These are phyloP conservation scores for Yarrowia sp. DNA, from an alignment of 805 yeast genomes.

Conservation along the genomic window DNA sequence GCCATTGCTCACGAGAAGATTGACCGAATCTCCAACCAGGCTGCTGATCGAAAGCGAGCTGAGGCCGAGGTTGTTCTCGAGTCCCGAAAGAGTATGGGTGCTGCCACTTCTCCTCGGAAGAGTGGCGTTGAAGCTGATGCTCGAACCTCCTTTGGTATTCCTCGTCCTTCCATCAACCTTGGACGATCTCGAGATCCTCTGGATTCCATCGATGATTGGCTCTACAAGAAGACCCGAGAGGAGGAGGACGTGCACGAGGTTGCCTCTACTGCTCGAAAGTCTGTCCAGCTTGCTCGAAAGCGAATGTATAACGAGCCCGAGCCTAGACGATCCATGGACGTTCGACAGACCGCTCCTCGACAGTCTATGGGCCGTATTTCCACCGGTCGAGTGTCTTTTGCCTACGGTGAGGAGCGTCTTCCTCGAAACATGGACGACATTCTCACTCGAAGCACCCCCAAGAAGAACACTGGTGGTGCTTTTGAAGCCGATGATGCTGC, in stretches of 20 bases:
- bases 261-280: slow-evolving; percentile 46
- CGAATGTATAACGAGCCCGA: slow-evolving; percentile 43
- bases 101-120: slow-evolving; percentile 48
- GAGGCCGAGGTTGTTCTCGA: slow-evolving; percentile 68
- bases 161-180: slow-evolving; percentile 46
- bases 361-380: slow-evolving; percentile 4
- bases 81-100: slow-evolving; percentile 62
- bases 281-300: slow-evolving; percentile 45
- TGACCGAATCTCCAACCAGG: slow-evolving; percentile 63
- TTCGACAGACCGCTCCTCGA: slow-evolving; percentile 21
- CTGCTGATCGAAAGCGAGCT: slow-evolving; percentile 68
- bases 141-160: slow-evolving; percentile 45
- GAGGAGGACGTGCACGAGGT: slow-evolving; percentile 46
- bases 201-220: slow-evolving; percentile 45
- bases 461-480: not conserved
- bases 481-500: slow-evolving; percentile 23
- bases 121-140: slow-evolving; percentile 32
- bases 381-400: slow-evolving; percentile 29
- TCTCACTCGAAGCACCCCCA: slow-evolving; percentile 8
- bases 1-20: slow-evolving; percentile 69
- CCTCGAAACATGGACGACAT: slow-evolving; percentile 37
- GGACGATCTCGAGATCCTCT: slow-evolving; percentile 45
- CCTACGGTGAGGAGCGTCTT: slow-evolving; percentile 28
- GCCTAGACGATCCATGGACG: slow-evolving; percentile 38
- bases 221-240: slow-evolving; percentile 44